These are phyloP conservation scores for Solanum chilense DNA, from an alignment of 257 asterid species.

Conservation along the genomic window DNA sequence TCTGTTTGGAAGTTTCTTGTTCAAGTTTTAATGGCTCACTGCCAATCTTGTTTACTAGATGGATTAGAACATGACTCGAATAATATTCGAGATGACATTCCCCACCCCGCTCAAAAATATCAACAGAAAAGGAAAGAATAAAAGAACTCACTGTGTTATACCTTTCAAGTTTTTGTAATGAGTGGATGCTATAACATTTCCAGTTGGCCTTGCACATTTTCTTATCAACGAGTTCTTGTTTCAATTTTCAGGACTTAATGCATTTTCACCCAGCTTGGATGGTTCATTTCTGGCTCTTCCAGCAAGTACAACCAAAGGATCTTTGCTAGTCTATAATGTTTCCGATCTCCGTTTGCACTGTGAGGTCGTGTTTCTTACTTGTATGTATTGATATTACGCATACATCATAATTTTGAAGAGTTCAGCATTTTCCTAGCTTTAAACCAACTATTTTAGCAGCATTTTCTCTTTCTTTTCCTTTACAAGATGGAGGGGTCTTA, in stretches of 20 bases:
- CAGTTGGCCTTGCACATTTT: not conserved
- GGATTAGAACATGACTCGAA: not conserved
- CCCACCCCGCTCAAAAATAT: not conserved
- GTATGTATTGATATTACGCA: not conserved
- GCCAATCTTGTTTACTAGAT: not conserved
- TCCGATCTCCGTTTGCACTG: constrained; percentile 71
- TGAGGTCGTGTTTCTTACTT: constrained; percentile 43
- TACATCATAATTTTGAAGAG: not conserved
- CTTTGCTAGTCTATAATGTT: constrained; percentile 72
- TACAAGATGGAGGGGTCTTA: not conserved
- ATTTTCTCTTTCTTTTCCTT: not conserved
- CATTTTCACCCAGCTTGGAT: constrained; percentile 64
- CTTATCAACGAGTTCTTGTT: not conserved
- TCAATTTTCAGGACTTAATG: constrained; percentile 63
- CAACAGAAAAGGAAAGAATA: not conserved
- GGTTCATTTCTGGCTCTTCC: constrained; percentile 91
- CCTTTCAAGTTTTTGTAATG: not conserved
- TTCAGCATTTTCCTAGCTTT: not conserved
- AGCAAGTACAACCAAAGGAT: constrained; percentile 72
- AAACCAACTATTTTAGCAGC: not conserved
- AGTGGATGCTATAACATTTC: not conserved
- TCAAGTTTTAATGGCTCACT: not conserved
- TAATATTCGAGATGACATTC: not conserved
- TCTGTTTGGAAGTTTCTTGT: constrained; percentile 12
- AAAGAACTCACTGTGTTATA: not conserved